Conservation (phyloP, 768 basidiomycete species). For the Suillus decipiens region DNA sequence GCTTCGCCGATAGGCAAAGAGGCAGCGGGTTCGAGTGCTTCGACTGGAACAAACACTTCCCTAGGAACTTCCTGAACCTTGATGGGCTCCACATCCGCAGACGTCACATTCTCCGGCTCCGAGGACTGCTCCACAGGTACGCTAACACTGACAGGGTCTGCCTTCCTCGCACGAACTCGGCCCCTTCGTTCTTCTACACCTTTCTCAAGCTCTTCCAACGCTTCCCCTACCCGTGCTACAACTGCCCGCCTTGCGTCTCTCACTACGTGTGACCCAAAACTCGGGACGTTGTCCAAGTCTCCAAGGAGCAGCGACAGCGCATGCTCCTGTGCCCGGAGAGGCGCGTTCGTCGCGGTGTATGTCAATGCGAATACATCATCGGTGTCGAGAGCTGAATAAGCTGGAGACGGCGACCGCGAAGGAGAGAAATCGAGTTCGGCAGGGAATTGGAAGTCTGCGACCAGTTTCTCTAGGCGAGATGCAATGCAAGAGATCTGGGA, state of each 20-base stretch:
- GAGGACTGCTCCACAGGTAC: neutral
- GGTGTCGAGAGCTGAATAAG: slow-evolving; percentile 12
- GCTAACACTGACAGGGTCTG: neutral
- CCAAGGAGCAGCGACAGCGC: slow-evolving; percentile 56
- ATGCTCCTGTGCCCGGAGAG: slow-evolving; percentile 63
- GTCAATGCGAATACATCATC: slow-evolving; percentile 41
- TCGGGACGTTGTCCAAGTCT: slow-evolving; percentile 61
- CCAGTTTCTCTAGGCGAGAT: slow-evolving; percentile 36
- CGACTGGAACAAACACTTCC: neutral
- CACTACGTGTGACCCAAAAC: slow-evolving; percentile 56
- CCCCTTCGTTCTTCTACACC: slow-evolving; percentile 44
- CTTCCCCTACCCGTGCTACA: slow-evolving; percentile 56
- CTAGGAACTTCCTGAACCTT: neutral
- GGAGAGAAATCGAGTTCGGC: slow-evolving; percentile 33
- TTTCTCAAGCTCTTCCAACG: slow-evolving; percentile 53
- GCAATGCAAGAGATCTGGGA: slow-evolving; percentile 43
- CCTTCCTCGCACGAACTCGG: slow-evolving; percentile 1
- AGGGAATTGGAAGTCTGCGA: slow-evolving; percentile 42
- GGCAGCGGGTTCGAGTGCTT: slow-evolving; percentile 2
- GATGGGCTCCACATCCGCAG: neutral
- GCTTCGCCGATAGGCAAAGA: slow-evolving; percentile 1
- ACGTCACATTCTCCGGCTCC: slow-evolving; percentile 5
- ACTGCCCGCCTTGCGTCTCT: slow-evolving; percentile 53
- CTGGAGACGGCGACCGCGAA: slow-evolving; percentile 18
- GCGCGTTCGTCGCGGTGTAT: slow-evolving; percentile 59